phyloP scores from a whole-genome alignment of 2,329 filamentous ascomycete genomes.

The Shiraia sp. region DNA sequence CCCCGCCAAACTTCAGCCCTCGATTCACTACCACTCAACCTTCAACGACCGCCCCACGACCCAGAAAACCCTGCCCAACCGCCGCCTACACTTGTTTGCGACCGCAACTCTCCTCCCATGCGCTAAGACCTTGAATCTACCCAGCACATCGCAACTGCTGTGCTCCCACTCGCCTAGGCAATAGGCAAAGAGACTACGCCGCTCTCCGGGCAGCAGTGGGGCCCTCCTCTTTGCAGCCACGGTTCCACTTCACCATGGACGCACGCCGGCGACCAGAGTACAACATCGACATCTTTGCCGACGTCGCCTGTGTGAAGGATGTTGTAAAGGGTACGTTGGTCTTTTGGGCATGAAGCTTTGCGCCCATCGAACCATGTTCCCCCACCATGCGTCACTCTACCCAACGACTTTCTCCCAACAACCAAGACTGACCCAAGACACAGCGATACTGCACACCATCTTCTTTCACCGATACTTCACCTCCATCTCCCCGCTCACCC shows the following conservation, averaged over 20 bases:
- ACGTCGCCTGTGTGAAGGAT: conserved; percentile 86
- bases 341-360: background rate
- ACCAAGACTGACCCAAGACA: conserved; percentile 9
- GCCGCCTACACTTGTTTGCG: too few relatives aligned
- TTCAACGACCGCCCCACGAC: conserved; percentile 6
- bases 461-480: conserved; percentile 99
- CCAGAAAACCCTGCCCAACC: conserved; percentile 44
- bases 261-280: conserved; percentile 78
- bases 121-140: background rate
- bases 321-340: conserved; percentile 79
- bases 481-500: conserved; percentile 76
- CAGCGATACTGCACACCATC: conserved; percentile 92
- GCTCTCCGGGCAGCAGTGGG: conserved; percentile 14
- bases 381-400: conserved; percentile 5
- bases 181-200: conserved; percentile 10
- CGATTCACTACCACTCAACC: conserved; percentile 5
- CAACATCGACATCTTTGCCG: conserved; percentile 90
- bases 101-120: background rate
- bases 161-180: conserved; percentile 14
- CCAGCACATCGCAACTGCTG: conserved; percentile 3
- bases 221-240: conserved; percentile 7
- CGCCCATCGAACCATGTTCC: conserved; percentile 10
- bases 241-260: conserved; percentile 56
- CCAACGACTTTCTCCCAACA: conserved; percentile 6
- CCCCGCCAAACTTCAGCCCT: conserved; percentile 8